phyloP scores from a whole-genome alignment of 176 grass and related monocot genomes.

The Miscanthus lutarioriparius region DNA sequence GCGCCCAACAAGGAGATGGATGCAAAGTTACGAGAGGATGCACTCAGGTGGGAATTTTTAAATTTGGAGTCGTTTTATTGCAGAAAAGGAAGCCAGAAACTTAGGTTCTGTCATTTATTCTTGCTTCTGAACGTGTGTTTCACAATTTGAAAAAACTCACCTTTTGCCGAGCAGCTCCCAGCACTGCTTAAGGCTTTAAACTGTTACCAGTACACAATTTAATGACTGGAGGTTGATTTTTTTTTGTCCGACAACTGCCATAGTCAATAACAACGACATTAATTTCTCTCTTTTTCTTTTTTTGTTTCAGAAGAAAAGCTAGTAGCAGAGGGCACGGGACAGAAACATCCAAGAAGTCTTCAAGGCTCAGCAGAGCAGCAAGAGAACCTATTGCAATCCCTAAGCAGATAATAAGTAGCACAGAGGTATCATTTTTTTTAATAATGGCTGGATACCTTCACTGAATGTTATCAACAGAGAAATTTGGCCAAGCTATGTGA shows the following conservation, averaged over 20 bases:
- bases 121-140: constrained; percentile 9
- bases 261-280: not conserved
- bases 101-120: not conserved
- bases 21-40: constrained; percentile 64
- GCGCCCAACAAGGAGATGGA: constrained; percentile 82
- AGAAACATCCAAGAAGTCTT: constrained; percentile 66
- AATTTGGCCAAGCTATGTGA: not conserved
- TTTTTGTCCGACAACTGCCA: not conserved
- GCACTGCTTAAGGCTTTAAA: not conserved
- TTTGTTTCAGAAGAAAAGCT: constrained; percentile 58
- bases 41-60: constrained; percentile 46
- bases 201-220: not conserved
- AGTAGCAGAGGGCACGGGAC: constrained; percentile 50
- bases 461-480: not conserved
- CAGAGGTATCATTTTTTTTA: constrained; percentile 39
- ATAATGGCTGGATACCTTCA: constrained; percentile 9
- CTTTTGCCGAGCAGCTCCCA: not conserved
- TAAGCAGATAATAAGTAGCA: constrained; percentile 23
- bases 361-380: constrained; percentile 57
- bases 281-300: not conserved
- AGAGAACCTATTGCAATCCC: constrained; percentile 41
- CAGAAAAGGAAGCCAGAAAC: not conserved
- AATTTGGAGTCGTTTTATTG: not conserved
- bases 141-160: not conserved
- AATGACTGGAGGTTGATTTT: not conserved